Evolutionary conservation across 257 asterid genomes (phyloP).

Genomic region (Solanum bulbocastanum): DNA sequence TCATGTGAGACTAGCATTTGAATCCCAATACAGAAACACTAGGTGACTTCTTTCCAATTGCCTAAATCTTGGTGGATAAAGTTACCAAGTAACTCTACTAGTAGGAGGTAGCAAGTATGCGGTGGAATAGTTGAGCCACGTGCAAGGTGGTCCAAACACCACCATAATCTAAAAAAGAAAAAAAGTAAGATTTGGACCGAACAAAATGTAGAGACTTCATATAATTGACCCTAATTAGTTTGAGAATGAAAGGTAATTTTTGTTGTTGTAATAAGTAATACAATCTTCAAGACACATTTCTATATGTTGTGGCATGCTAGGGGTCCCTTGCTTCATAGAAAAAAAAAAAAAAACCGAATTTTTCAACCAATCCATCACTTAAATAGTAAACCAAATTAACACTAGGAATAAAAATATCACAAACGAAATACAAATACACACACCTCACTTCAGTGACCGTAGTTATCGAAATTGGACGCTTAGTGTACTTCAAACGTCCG

Average conservation of each 20-base stretch:
- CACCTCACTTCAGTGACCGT: conserved; percentile 92
- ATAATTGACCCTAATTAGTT: neutral
- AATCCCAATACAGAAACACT: neutral
- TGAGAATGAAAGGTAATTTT: neutral
- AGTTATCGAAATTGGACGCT: conserved; percentile 45
- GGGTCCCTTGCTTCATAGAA: neutral
- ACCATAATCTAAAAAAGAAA: neutral
- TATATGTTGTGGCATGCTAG: neutral
- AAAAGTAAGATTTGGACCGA: neutral
- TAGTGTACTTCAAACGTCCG: conserved; percentile 88
- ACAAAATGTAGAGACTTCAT: neutral
- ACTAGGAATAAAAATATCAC: neutral
- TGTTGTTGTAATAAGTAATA: neutral
- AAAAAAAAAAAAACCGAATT: neutral
- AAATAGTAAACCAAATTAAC: neutral
- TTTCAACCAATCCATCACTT: neutral
- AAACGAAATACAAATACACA: neutral
- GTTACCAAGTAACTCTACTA: neutral
- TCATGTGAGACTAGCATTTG: neutral
- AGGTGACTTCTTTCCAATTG: neutral
- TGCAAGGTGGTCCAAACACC: neutral
- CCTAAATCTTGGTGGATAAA: neutral
- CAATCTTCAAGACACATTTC: neutral
- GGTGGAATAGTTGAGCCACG: neutral
- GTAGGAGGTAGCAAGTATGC: neutral